phyloP scores from a whole-genome alignment of 2,329 filamentous ascomycete species.

The Colletotrichum sp. region DNA sequence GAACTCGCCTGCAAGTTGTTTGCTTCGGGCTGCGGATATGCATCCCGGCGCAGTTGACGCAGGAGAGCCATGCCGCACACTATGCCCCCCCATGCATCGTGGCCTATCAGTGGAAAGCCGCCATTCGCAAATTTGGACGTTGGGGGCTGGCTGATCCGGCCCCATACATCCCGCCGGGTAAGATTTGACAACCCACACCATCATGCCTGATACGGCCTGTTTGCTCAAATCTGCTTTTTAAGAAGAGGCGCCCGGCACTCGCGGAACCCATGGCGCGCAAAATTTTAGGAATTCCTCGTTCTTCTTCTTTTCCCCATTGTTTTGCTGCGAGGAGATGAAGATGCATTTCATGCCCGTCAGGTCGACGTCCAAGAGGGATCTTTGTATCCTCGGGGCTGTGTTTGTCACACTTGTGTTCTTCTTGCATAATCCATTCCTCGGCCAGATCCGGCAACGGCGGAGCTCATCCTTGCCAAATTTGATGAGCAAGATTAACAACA shows the following conservation, averaged over 20 bases:
- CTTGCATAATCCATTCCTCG: neutral
- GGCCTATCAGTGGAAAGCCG: neutral
- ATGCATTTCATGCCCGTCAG: constrained; percentile 2
- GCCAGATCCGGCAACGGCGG: neutral
- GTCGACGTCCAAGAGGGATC: neutral
- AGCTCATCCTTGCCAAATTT: neutral
- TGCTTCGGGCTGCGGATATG: neutral
- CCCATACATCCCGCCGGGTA: neutral
- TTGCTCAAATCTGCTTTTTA: neutral
- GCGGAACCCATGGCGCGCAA: neutral
- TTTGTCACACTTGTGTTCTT: neutral
- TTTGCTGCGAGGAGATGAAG: neutral
- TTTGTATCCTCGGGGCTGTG: neutral
- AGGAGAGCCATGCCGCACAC: neutral
- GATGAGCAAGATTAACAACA: constrained; percentile 1
- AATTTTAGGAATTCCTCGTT: neutral
- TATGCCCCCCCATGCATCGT: neutral
- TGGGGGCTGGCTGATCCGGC: neutral
- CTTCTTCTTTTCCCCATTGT: neutral
- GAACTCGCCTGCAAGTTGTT: neutral
- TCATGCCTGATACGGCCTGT: neutral
- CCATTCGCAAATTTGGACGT: neutral
- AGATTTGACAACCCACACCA: neutral
- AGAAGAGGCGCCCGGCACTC: neutral
- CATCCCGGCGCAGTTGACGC: neutral